Evolutionary conservation across 148 eudicot genomes (phyloP).

Genomic region (Amaranthus palmeri): DNA sequence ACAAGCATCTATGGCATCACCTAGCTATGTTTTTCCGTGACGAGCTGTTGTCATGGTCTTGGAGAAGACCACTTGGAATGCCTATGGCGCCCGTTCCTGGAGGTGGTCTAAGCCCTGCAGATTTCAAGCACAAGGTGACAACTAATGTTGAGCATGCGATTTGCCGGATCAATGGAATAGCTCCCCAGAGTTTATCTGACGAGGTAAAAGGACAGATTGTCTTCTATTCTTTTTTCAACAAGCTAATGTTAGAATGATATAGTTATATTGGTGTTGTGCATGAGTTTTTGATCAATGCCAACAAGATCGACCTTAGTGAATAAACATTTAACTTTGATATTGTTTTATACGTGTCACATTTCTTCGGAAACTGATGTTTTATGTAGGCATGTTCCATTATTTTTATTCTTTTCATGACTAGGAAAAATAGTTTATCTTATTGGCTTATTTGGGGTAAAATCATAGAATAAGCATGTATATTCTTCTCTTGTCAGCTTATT

Average conservation of each 20-base stretch:
- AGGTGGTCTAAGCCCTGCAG: slow-evolving; percentile 65
- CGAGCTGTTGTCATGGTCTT: slow-evolving; percentile 94
- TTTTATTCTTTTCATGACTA: no score
- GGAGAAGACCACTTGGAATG: slow-evolving; percentile 96
- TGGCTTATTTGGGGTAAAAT: no score
- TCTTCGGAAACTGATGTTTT: no score
- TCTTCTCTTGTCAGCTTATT: no score
- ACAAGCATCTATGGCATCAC: slow-evolving; percentile 90
- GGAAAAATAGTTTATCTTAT: no score
- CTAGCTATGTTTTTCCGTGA: slow-evolving; percentile 99
- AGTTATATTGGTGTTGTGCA: background rate
- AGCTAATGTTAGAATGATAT: background rate
- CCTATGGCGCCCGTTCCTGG: slow-evolving; percentile 74
- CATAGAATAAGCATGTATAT: no score
- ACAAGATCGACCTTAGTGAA: background rate
- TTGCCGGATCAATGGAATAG: slow-evolving; percentile 56
- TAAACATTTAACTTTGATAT: no score
- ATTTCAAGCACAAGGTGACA: slow-evolving; percentile 78
- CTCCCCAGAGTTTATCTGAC: slow-evolving; percentile 78
- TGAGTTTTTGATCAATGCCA: background rate
- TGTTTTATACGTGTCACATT: no score
- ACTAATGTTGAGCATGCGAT: slow-evolving; percentile 79
- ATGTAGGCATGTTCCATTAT: no score
- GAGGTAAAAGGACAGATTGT: slow-evolving; percentile 47
- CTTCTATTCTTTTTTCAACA: no score